Evolutionary conservation across 1,284 basidiomycete species (phyloP).

Genomic region (Crepidotus sp.): DNA sequence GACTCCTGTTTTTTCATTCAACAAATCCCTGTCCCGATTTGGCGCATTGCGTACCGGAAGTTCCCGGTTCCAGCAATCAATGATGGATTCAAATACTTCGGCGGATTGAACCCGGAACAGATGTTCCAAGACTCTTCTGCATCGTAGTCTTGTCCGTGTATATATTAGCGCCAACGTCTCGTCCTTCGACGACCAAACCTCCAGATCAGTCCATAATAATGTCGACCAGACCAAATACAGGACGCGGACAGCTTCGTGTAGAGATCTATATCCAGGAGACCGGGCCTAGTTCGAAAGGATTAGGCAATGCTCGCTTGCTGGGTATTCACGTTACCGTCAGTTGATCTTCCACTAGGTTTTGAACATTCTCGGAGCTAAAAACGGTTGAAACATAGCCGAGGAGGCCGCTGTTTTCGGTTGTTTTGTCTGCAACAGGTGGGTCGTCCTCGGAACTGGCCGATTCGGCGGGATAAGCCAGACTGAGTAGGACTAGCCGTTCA

Average conservation of each 20-base stretch:
- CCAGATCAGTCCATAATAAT: conserved; percentile 39
- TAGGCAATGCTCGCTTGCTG: conserved; percentile 3
- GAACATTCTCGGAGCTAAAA: conserved; percentile 53
- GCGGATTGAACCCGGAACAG: conserved; percentile 74
- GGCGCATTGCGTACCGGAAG: conserved; percentile 30
- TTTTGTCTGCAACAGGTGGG: conserved; percentile 40
- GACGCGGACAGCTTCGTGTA: conserved; percentile 65
- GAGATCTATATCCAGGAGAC: conserved; percentile 59
- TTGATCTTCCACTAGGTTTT: conserved; percentile 42
- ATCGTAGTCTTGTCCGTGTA: conserved; percentile 54
- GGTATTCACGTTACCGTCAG: conserved; percentile 36
- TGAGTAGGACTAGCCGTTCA: conserved; percentile 70
- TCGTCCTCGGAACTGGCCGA: conserved; percentile 51
- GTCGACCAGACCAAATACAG: conserved; percentile 66
- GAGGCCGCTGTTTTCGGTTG: conserved; percentile 54
- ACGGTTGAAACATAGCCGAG: conserved; percentile 77
- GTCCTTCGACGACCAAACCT: conserved; percentile 44
- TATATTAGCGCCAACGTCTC: conserved; percentile 62
- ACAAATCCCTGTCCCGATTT: background rate
- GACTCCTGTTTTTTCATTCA: conserved; percentile 25
- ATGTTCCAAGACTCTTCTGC: conserved; percentile 75
- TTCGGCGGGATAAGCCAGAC: conserved; percentile 47
- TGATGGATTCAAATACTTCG: conserved; percentile 75
- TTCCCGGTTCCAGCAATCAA: conserved; percentile 71
- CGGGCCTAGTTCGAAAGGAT: conserved; percentile 40